Percentiles rank a stretch among this genome's conserved stretches.
Conservation (phyloP, 2,329 filamentous ascomycete species). For the Penicillium sp. region DNA sequence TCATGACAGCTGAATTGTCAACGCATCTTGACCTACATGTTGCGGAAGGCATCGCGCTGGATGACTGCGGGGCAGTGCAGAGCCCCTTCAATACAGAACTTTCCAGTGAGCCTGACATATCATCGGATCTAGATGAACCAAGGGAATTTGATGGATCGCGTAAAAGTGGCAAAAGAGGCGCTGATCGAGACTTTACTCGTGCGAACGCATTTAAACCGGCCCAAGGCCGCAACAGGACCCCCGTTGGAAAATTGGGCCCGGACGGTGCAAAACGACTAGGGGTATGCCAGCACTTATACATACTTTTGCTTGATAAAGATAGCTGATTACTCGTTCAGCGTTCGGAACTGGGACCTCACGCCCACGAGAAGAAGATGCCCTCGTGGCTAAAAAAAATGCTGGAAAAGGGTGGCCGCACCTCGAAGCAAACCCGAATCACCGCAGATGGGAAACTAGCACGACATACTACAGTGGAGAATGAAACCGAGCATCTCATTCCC, state of each 20-base stretch:
- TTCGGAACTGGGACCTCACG: conserved; percentile 71
- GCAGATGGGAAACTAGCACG: conserved; percentile 49
- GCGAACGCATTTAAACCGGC: conserved; percentile 16
- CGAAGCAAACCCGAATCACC: conserved; percentile 56
- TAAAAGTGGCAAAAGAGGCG: conserved; percentile 20
- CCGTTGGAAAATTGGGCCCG: conserved; percentile 12
- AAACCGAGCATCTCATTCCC: conserved; percentile 60
- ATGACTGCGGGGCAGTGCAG: conserved; percentile 36
- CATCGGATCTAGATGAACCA: conserved; percentile 16
- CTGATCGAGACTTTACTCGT: conserved; percentile 17
- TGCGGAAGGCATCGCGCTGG: conserved; percentile 52
- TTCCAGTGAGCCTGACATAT: conserved; percentile 9
- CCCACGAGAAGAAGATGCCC: conserved; percentile 76
- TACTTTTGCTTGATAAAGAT: too few species aligned
- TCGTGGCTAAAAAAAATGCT: conserved; percentile 68
- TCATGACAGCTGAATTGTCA: conserved; percentile 58
- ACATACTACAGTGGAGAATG: conserved; percentile 52
- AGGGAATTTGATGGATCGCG: conserved; percentile 1
- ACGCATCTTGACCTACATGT: conserved; percentile 65
- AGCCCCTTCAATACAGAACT: conserved; percentile 6
- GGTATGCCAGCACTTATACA: conserved; percentile 22
- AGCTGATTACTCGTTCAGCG: conserved; percentile 48
- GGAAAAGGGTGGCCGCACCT: conserved; percentile 61
- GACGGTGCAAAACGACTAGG: conserved; percentile 35
- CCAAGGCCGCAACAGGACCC: conserved; percentile 21